Base-by-base conservation (phyloP, 352 stramenopile species). In the Globisporangium splendens region DNA sequence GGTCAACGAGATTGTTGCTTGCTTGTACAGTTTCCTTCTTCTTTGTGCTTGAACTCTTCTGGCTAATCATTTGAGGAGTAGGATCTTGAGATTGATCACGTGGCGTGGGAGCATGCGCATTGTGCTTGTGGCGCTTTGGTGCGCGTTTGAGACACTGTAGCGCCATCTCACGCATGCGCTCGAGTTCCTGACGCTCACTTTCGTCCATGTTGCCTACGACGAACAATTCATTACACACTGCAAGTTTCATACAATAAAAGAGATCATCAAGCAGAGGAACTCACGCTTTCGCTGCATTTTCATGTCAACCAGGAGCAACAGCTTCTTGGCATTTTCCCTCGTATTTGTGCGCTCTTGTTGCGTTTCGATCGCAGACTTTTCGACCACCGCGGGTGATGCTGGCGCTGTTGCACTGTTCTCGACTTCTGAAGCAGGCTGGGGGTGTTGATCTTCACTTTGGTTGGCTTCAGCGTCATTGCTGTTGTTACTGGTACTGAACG, bases 241-340 rank as follows among this genome's bases (percentile, higher is more conserved):
- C 13, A n/a, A 18, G 17, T 31, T 42, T 10, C 11, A 51, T 8
- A 38, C 0, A 43, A 22, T 20, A 2, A 7, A 1, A n/a, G 8
- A 41, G 3, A 38, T 10, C 15, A 1, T 20, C n/a, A 4, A 15
- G 33, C 17, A 2, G 3, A 53, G 33, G 3, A 35, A 50, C 57
- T n/a, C 31, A 74, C 67, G 50, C 39, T 24, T 41, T 43, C 63
- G 35, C 21, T 42, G 48, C 41, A 63, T 44, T 3, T 49, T 61
- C 14, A 74, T 50, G 1, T 65, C 59, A 1, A 74, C 42, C 41
- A 62, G 18, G 1, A 67, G 31, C 10, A 74, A 33, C n/a, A 72
- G 38, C 56, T 63, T 74, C 10, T 55, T 49, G 7, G 67, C 67
- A 0, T 24, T 28, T 15, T 46, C 38, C 2, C 56, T 35, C 46